phyloP scores from a whole-genome alignment of 2,329 filamentous ascomycete genomes.

The Pseudophaeomoniella oleicola region DNA sequence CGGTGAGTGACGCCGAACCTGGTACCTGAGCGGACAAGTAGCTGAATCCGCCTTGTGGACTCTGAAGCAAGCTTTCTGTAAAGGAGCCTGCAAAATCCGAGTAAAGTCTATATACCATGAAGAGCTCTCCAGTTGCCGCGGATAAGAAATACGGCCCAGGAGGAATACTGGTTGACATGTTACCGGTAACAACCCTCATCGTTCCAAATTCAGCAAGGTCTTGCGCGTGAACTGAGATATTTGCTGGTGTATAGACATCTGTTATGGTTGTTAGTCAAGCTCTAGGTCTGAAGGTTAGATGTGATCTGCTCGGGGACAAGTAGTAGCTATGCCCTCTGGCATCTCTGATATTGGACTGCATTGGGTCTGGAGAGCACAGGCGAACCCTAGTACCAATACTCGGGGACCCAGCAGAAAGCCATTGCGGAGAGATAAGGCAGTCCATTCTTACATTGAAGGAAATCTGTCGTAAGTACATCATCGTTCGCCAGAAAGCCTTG shows the following conservation, averaged over 20 bases:
- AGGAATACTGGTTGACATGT: slow-evolving; percentile 1
- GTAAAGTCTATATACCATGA: slow-evolving; percentile 5
- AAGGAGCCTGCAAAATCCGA: slow-evolving; percentile 4
- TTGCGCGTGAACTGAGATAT: not conserved
- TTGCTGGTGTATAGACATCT: not conserved
- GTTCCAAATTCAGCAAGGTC: not conserved
- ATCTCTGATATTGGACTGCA: not conserved
- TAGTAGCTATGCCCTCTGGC: not conserved
- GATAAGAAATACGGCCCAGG: slow-evolving; percentile 5
- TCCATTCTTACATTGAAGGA: slow-evolving; percentile 1
- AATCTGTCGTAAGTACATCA: slow-evolving; percentile 4
- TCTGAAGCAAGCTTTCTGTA: slow-evolving; percentile 2
- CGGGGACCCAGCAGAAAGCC: not conserved
- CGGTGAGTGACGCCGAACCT: slow-evolving; percentile 26
- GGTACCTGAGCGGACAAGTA: slow-evolving; percentile 28
- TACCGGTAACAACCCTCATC: not conserved
- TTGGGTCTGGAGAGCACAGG: not conserved
- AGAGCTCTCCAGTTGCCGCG: slow-evolving; percentile 1
- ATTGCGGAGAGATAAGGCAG: too few species aligned
- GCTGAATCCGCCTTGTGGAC: slow-evolving; percentile 22
- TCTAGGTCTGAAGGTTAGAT: not conserved
- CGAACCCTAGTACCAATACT: not conserved
- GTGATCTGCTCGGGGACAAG: not conserved
- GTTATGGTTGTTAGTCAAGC: too few species aligned
- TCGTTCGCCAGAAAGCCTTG: slow-evolving; percentile 1